Evolutionary conservation across 345 rosid genomes (phyloP).

Genomic region (Eucalyptus regnans): DNA sequence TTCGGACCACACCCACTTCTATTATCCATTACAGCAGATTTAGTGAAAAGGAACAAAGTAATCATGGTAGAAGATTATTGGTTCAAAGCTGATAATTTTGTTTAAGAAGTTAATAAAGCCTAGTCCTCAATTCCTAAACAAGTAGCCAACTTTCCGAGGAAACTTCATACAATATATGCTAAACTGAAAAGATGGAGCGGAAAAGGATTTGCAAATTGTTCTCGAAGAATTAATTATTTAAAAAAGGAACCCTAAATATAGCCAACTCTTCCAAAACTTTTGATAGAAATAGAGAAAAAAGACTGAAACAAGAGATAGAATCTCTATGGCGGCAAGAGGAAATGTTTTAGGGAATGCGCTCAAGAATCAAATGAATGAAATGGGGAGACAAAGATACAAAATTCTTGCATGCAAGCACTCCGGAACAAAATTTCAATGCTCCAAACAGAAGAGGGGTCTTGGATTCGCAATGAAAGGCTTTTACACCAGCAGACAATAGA

Average conservation of each 20-base stretch:
- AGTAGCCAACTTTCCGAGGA: rapidly evolving
- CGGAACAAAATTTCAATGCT: neutral
- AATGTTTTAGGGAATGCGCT: too few species aligned
- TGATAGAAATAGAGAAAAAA: rapidly evolving
- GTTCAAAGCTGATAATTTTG: rapidly evolving
- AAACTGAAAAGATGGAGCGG: neutral
- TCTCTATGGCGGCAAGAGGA: rapidly evolving
- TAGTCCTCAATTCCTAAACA: rapidly evolving
- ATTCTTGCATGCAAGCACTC: neutral
- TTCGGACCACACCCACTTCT: too few species aligned
- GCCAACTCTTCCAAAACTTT: neutral
- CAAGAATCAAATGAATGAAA: rapidly evolving
- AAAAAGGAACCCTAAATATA: neutral
- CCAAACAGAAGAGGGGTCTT: rapidly evolving
- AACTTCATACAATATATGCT: neutral
- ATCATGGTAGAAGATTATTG: neutral
- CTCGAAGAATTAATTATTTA: rapidly evolving
- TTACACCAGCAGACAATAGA: rapidly evolving
- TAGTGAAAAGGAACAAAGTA: rapidly evolving
- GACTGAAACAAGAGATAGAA: rapidly evolving
- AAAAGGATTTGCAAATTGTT: neutral
- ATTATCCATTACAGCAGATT: rapidly evolving
- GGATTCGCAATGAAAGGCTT: neutral
- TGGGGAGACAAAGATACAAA: neutral
- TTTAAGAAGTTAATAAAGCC: neutral